Conservation (phyloP, 306 rosid genomes). For the Cucumis cinereus region DNA sequence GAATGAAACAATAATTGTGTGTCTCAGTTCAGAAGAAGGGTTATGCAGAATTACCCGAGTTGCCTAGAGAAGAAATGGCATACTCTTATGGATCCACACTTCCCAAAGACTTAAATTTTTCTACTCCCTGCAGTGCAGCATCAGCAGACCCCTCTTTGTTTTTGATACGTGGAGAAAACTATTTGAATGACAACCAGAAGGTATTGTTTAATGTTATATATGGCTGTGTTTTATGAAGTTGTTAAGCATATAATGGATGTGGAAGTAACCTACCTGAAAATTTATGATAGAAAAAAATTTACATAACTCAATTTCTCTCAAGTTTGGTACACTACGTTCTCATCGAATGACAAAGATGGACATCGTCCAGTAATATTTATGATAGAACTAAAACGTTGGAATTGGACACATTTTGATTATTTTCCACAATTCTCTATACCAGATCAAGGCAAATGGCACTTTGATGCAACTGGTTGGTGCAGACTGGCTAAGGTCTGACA, state of each 20-base stretch:
- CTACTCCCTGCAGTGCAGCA: conserved; percentile 57
- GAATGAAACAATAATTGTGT: neutral
- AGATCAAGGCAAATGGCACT: conserved; percentile 61
- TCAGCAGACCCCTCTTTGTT: conserved; percentile 69
- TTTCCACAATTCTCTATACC: conserved; percentile 1
- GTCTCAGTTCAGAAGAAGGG: conserved; percentile 72
- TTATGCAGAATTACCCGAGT: conserved; percentile 45
- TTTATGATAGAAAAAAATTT: neutral
- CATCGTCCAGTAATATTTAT: neutral
- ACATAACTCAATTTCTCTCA: neutral
- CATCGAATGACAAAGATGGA: neutral
- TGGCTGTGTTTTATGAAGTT: neutral
- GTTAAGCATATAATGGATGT: neutral
- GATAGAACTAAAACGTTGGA: neutral
- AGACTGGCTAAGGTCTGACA: conserved; percentile 63
- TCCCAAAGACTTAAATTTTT: conserved; percentile 41
- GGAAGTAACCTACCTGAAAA: neutral
- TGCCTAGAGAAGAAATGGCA: conserved; percentile 29
- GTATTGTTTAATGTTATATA: conserved; percentile 18
- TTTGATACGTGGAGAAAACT: conserved; percentile 63
- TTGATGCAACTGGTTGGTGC: conserved; percentile 71
- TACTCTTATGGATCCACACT: conserved; percentile 63
- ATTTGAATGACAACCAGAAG: conserved; percentile 51
- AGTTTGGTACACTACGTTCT: neutral
- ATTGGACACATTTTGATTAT: neutral